Percentiles rank a stretch among this genome's conserved stretches.
phyloP scores from a whole-genome alignment of 2,329 filamentous ascomycete genomes.

The Monilinia fructicola region DNA sequence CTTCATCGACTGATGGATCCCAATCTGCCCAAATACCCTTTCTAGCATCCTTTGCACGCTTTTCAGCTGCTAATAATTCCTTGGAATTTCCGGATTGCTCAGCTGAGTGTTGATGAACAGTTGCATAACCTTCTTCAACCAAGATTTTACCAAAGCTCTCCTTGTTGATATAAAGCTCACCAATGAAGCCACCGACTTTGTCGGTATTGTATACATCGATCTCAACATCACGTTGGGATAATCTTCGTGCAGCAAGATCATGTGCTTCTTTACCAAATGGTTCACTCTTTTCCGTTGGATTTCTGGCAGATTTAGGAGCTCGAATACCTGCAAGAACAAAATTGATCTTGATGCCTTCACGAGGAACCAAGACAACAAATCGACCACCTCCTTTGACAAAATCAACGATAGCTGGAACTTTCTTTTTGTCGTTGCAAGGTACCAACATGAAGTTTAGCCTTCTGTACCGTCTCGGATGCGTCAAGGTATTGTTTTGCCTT shows the following conservation, averaged over 20 bases:
- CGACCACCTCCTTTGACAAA: slow-evolving; percentile 97
- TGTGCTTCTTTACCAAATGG: slow-evolving; percentile 94
- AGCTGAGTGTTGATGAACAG: slow-evolving; percentile 90
- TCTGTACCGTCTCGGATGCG: slow-evolving; percentile 88
- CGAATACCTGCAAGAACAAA: slow-evolving; percentile 92
- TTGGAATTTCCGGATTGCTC: slow-evolving; percentile 89
- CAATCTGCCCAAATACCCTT: slow-evolving; percentile 93
- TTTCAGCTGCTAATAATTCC: slow-evolving; percentile 84
- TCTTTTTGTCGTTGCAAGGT: slow-evolving; percentile 88
- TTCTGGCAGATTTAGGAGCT: slow-evolving; percentile 79
- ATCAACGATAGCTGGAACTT: slow-evolving; percentile 89
- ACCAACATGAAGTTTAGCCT: slow-evolving; percentile 90
- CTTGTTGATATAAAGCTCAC: slow-evolving; percentile 86
- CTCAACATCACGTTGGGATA: slow-evolving; percentile 92
- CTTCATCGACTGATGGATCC: slow-evolving; percentile 82
- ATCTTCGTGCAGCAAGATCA: slow-evolving; percentile 83
- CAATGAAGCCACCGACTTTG: slow-evolving; percentile 97
- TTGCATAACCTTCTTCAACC: slow-evolving; percentile 89
- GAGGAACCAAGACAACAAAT: slow-evolving; percentile 87
- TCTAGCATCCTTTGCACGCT: slow-evolving; percentile 81
- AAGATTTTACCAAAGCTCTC: slow-evolving; percentile 94
- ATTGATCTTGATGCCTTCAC: slow-evolving; percentile 91
- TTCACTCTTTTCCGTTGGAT: slow-evolving; percentile 77
- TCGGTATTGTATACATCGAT: slow-evolving; percentile 93
- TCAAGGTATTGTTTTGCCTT: slow-evolving; percentile 82